Evolutionary conservation across 768 basidiomycete genomes (phyloP).

Genomic region (Coprinopsis sp.): DNA sequence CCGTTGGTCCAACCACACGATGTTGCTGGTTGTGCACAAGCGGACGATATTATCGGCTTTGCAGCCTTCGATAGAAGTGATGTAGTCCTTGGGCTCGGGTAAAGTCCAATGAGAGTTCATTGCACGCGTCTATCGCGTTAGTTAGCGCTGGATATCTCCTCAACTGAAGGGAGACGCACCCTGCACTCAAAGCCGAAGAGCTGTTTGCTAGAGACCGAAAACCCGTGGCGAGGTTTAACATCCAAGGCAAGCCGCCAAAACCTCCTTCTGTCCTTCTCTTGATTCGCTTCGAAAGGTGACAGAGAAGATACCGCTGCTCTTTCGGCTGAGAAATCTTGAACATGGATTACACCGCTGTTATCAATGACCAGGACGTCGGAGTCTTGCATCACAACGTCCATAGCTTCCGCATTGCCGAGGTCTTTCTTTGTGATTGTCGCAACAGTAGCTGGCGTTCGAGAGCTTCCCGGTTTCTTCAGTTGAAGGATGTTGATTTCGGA

Average conservation of each 20-base stretch:
- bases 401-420: slow-evolving; percentile 34
- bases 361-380: slow-evolving; percentile 43
- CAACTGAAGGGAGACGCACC: slow-evolving; percentile 32
- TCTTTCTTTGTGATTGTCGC: slow-evolving; percentile 36
- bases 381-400: slow-evolving; percentile 43
- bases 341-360: slow-evolving; percentile 48
- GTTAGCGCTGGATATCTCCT: neutral
- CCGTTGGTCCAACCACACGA: slow-evolving; percentile 70
- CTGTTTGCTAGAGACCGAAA: slow-evolving; percentile 42
- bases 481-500: slow-evolving; percentile 38
- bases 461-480: slow-evolving; percentile 14
- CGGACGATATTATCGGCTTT: slow-evolving; percentile 41
- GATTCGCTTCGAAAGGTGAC: slow-evolving; percentile 16
- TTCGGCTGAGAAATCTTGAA: neutral
- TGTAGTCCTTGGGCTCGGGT: slow-evolving; percentile 25
- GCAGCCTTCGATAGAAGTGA: slow-evolving; percentile 53
- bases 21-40: slow-evolving; percentile 53
- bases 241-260: slow-evolving; percentile 54
- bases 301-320: no score
- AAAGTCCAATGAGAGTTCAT: neutral
- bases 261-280: neutral
- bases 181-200: slow-evolving; percentile 51
- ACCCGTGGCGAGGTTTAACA: slow-evolving; percentile 29
- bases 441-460: slow-evolving; percentile 21
- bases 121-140: no score